Percentiles rank a stretch among this genome's conserved stretches.
Conservation (phyloP, 164 flowering plant species). For the Vitis riparia region DNA sequence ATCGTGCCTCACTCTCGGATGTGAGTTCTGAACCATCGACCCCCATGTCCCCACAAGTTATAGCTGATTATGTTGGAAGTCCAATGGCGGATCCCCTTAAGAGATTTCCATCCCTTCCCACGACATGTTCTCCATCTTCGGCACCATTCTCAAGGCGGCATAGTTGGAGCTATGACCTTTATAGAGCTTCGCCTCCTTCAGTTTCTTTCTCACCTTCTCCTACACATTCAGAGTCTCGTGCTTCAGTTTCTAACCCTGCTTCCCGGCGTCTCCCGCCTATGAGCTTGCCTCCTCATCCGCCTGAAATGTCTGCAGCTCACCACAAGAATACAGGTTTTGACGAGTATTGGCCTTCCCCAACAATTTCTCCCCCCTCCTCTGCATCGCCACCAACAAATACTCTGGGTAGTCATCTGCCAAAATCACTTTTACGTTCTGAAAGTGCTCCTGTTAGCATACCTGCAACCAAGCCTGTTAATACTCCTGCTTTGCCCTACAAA, state of each 20-base stretch:
- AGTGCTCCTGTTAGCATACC: conserved; percentile 81
- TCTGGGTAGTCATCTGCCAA: conserved; percentile 36
- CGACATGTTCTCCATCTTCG: conserved; percentile 40
- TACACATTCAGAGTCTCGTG: conserved; percentile 50
- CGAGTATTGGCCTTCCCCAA: conserved; percentile 69
- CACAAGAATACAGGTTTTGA: conserved; percentile 48
- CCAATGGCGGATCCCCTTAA: conserved; percentile 77
- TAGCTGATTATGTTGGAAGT: conserved; percentile 94
- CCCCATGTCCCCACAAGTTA: conserved; percentile 73
- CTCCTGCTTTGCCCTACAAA: conserved; percentile 30
- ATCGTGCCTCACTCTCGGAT: conserved; percentile 53
- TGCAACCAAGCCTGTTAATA: conserved; percentile 29
- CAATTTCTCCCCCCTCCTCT: conserved; percentile 61
- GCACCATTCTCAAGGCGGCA: conserved; percentile 67
- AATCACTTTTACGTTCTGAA: conserved; percentile 59
- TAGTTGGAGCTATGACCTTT: conserved; percentile 75
- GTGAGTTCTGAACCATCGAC: conserved; percentile 58
- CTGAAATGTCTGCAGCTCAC: conserved; percentile 35
- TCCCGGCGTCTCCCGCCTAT: conserved; percentile 39
- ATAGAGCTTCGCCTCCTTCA: conserved; percentile 54
- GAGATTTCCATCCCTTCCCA: conserved; percentile 67
- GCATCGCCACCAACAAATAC: conserved; percentile 68
- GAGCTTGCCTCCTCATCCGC: conserved; percentile 46
- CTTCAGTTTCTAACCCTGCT: conserved; percentile 32
- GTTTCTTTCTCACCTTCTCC: conserved; percentile 59